Conservation (phyloP, 164 flowering plant species). For the Echeveria elegans region DNA sequence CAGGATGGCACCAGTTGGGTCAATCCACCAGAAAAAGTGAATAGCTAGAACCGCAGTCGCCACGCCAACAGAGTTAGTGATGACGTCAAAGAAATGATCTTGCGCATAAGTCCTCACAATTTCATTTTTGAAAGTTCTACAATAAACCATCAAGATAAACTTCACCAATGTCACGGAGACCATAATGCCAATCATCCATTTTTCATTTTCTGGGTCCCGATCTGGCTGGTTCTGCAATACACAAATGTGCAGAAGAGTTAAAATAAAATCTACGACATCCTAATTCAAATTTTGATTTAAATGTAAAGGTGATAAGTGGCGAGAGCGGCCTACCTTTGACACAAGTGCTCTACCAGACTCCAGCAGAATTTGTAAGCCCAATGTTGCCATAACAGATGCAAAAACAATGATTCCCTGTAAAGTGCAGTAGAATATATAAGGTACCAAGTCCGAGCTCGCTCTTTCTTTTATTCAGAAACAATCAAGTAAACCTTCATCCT, state of each 20-base stretch:
- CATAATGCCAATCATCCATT: constrained; percentile 84
- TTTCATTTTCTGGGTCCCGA: constrained; percentile 31
- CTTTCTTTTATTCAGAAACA: no score
- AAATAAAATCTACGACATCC: background rate
- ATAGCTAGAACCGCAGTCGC: constrained; percentile 55
- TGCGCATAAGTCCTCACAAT: constrained; percentile 72
- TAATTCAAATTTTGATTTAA: no score
- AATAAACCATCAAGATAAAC: constrained; percentile 54
- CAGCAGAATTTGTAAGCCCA: constrained; percentile 56
- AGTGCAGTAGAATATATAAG: background rate
- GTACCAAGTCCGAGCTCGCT: no score
- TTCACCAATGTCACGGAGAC: constrained; percentile 56
- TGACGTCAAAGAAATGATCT: constrained; percentile 75
- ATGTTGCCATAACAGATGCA: constrained; percentile 79
- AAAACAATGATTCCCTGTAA: constrained; percentile 71
- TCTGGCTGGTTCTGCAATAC: constrained; percentile 29
- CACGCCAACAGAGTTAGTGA: constrained; percentile 72
- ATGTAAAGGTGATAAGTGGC: no score
- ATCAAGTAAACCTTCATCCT: no score
- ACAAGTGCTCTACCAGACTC: constrained; percentile 50
- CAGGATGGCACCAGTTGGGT: constrained; percentile 68
- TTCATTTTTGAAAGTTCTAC: constrained; percentile 59
- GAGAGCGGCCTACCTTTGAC: constrained; percentile 37
- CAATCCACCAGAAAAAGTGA: constrained; percentile 62
- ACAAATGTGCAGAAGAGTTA: background rate